Evolutionary conservation across 257 asterid species (phyloP).

Genomic region (Solanum rostratum): DNA sequence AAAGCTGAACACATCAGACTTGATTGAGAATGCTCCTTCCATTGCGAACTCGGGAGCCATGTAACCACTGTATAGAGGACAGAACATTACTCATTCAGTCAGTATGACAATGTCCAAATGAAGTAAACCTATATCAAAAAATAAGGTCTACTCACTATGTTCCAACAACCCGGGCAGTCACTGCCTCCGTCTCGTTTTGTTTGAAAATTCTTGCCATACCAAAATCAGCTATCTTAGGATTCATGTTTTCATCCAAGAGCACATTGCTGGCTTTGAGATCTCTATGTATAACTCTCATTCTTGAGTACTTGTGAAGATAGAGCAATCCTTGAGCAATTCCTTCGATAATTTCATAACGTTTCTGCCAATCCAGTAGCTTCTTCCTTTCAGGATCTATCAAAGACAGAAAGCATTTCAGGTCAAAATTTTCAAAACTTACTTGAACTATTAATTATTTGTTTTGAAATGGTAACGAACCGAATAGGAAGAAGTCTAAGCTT

Average conservation of each 20-base stretch:
- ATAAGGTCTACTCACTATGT: conserved; percentile 32
- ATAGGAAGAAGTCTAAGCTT: conserved; percentile 53
- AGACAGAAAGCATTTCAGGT: not conserved
- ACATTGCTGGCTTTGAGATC: not conserved
- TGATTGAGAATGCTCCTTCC: conserved; percentile 52
- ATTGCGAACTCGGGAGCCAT: conserved; percentile 68
- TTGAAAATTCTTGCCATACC: conserved; percentile 54
- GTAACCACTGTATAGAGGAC: conserved; percentile 30
- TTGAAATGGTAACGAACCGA: conserved; percentile 13
- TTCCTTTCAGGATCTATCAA: conserved; percentile 12
- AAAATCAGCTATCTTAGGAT: conserved; percentile 57
- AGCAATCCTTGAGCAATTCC: not conserved
- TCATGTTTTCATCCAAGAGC: conserved; percentile 26
- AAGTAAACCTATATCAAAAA: not conserved
- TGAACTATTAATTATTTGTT: not conserved
- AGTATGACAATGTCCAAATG: not conserved
- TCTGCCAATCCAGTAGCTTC: conserved; percentile 16
- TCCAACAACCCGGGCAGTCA: conserved; percentile 39
- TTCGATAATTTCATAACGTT: conserved; percentile 14
- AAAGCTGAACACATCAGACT: conserved; percentile 57
- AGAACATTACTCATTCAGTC: not conserved
- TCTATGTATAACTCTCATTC: not conserved
- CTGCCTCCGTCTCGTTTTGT: conserved; percentile 30
- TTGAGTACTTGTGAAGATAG: not conserved
- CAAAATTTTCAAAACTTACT: not conserved